Evolutionary conservation across 148 eudicot species (phyloP).

Genomic region (Arbutus unedo): DNA sequence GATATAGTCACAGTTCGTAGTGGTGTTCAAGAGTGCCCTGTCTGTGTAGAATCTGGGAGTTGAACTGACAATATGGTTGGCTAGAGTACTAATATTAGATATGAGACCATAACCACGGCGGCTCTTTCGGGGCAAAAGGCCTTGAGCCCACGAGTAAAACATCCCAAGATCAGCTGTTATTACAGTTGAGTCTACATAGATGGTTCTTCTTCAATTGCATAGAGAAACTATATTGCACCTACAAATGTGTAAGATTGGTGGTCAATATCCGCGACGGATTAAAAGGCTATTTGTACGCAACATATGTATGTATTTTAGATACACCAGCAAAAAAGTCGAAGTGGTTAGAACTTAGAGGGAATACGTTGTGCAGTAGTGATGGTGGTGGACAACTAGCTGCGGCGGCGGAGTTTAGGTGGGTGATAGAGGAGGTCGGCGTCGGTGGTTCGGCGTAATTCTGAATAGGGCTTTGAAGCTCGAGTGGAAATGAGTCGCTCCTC

Average conservation of each 20-base stretch:
- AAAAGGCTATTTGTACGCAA: not conserved
- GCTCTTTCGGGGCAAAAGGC: constrained; percentile 23
- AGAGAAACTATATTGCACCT: not conserved
- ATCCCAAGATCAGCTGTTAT: constrained; percentile 12
- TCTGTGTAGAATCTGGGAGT: not conserved
- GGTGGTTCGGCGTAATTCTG: too few relatives aligned
- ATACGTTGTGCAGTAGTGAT: too few relatives aligned
- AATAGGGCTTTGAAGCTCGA: too few relatives aligned
- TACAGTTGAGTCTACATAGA: not conserved
- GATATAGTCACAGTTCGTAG: not conserved
- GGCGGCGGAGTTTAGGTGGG: too few relatives aligned
- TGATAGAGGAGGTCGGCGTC: too few relatives aligned
- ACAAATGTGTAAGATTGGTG: not conserved
- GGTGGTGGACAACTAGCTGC: too few relatives aligned
- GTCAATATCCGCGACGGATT: not conserved
- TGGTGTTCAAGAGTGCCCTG: not conserved
- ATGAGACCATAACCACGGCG: constrained; percentile 9
- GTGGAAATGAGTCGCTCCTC: too few relatives aligned
- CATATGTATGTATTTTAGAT: not conserved
- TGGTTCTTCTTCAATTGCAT: not conserved
- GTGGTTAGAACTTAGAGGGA: too few relatives aligned
- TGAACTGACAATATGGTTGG: not conserved
- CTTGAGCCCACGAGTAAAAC: constrained; percentile 25
- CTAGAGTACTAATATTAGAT: not conserved
- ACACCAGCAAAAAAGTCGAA: not conserved